Base-by-base conservation (phyloP, 2,329 filamentous ascomycete genomes). In the Calonectria pauciramosa region DNA sequence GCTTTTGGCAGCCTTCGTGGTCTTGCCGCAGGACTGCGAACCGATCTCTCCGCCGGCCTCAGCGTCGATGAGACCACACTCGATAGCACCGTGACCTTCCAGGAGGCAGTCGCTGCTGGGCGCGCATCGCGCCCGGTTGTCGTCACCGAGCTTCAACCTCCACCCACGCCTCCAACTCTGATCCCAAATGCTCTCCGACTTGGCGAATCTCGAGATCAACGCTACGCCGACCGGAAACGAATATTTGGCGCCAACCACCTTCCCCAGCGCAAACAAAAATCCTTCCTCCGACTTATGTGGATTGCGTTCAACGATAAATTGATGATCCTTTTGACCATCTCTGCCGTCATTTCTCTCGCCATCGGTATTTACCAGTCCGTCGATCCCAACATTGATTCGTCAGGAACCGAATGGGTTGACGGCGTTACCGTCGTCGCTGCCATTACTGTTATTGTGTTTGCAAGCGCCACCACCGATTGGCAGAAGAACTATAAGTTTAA, bases 251-350 rank as follows among this genome's bases (percentile, higher is more conserved):
- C 91, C 76, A 96, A 96, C 65, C 81, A 80, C 10, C 81, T 82
- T 1, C 85, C 82, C 0, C 91, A 91, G 77, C 91, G 91, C 79
- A 94, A 94, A 80, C 87, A 92, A 30, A 95, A 95, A 82, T 92
- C 88, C 49, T 92, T 96, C 67, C 87, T 93, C 74, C 88, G 93
- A 80, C 86, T 96, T 66, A 79, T 85, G 76, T 96, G 94, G 94
- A 93, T 95, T 80, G 94, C 94, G 1, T 95, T 95, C 85, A 95
- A 96, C 82, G 94, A 96, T 84, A 96, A 96, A 80, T 92, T 96
- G 14, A 86, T 95, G 68, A 94, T 95, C 70, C 86, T 95, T 6
- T 87, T 95, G 73, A 93, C 93, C 1, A 88, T 92, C 26, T 94
- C 94, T 10, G 94, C 94, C 1, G 87, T 91, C n/a, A 91, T 96